Base-by-base conservation (phyloP, 441 rosid genomes). In the Mallotus repandus region DNA sequence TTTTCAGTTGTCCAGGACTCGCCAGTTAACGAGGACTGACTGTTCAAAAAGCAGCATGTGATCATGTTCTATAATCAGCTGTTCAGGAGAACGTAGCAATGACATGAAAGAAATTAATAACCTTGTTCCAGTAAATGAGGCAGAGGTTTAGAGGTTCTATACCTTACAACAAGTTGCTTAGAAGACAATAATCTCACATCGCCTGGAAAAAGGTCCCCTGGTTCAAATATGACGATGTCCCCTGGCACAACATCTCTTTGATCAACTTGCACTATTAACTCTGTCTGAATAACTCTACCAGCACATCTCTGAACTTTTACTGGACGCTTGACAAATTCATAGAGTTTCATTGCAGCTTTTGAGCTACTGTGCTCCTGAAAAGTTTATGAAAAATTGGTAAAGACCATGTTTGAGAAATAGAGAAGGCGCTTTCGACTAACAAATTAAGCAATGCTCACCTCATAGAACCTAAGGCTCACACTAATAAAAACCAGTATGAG, bases 231-330 rank as follows among this genome's bases (percentile, higher is more conserved):
- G 66, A 90, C 85, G 49, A 90, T 88, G 75, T 90, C 95, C 16
- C 95, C 95, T 9, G 91, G 95, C 75, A 90, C 95, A 69, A 90
- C 72, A 82, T 88, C 95, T 80, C 86, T 84, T 79, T 88, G 91
- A 72, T 90, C 95, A 65, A 90, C 82, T 73, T 87, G 95, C 74
- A 88, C 92, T 19, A 86, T 60, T 71, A 90, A 69, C 68, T 90
- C 95, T 16, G 92, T 87, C 84, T 90, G 91, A 63, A 87, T 80
- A 68, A 87, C 82, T 78, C 89, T 87, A 67, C 95, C 92, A 25
- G 92, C 92, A 76, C 95, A 90, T 74, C 95, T 82, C 76, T 90
- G 95, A 73, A 88, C 95, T 85, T 90, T 88, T 58, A 90, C 77
- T 0, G 95, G 95, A 59, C 84, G 74, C 78, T 81, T 80, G 9